phyloP scores from a whole-genome alignment of 202 grass and related monocot species.

The Panicum hallii region DNA sequence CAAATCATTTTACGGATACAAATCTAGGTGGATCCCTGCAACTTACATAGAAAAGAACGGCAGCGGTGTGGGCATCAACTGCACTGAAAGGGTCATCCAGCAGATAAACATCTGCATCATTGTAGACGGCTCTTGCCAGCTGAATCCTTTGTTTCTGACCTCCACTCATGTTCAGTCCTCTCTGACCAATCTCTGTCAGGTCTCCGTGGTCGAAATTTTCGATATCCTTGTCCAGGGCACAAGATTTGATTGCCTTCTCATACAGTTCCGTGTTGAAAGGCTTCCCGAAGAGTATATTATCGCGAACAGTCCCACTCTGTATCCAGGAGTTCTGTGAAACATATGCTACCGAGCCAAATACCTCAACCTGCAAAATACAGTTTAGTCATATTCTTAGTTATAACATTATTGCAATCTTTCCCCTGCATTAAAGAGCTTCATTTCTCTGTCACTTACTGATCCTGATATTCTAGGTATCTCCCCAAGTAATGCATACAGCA shows the following conservation, averaged over 20 bases:
- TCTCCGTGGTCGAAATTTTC: conserved; percentile 85
- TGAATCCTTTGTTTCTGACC: conserved; percentile 99
- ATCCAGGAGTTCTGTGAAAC: conserved; percentile 96
- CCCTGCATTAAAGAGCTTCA: conserved; percentile 4
- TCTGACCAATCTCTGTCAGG: conserved; percentile 90
- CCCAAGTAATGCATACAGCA: conserved; percentile 83
- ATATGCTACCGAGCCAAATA: conserved; percentile 80
- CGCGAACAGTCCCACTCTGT: conserved; percentile 83
- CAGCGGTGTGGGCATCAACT: conserved; percentile 85
- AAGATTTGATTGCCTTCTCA: conserved; percentile 67
- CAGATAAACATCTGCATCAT: conserved; percentile 80
- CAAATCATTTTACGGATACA: not conserved
- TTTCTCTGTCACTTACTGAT: conserved; percentile 60
- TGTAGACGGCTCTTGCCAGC: conserved; percentile 92
- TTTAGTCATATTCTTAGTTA: conserved; percentile 15
- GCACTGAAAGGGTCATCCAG: conserved; percentile 95
- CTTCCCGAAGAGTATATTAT: conserved; percentile 94
- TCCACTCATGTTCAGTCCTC: conserved; percentile 95
- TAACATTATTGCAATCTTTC: conserved; percentile 12
- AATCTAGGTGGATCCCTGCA: not conserved
- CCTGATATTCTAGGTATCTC: conserved; percentile 84
- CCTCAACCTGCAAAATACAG: conserved; percentile 63
- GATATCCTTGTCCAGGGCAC: conserved; percentile 89
- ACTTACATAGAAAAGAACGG: conserved; percentile 92
- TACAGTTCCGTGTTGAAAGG: conserved; percentile 68